Conservation (phyloP, 2,329 filamentous ascomycete genomes). For the Huntiella decipiens region DNA sequence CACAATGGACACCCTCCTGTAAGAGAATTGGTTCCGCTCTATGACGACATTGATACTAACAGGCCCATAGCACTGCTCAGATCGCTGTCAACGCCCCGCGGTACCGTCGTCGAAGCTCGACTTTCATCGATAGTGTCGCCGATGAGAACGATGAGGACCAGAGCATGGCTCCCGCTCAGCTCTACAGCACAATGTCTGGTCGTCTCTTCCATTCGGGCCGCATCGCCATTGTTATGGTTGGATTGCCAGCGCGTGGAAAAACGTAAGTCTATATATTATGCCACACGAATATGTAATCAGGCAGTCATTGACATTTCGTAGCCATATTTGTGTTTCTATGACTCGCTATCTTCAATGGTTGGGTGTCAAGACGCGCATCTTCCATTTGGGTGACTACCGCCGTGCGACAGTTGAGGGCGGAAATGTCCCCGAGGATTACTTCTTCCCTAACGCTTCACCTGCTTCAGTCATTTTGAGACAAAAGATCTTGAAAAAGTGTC, state of each 20-base stretch:
- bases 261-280: slow-evolving; percentile 33
- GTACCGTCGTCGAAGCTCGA: slow-evolving; percentile 83
- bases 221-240: slow-evolving; percentile 94
- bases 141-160: slow-evolving; percentile 59
- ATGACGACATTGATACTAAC: background rate
- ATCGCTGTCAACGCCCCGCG: slow-evolving; percentile 78
- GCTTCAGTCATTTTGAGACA: slow-evolving; percentile 84
- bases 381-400: slow-evolving; percentile 91
- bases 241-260: slow-evolving; percentile 84
- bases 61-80: slow-evolving; percentile 53
- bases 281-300: background rate
- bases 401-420: slow-evolving; percentile 70
- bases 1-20: slow-evolving; percentile 13
- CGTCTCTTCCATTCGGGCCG: slow-evolving; percentile 91
- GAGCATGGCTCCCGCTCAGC: slow-evolving; percentile 78
- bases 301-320: slow-evolving; percentile 18
- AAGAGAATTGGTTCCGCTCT: background rate
- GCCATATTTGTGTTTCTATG: slow-evolving; percentile 87
- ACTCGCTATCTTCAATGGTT: slow-evolving; percentile 92
- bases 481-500: slow-evolving; percentile 93
- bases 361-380: slow-evolving; percentile 93
- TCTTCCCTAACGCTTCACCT: slow-evolving; percentile 86
- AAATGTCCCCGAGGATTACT: slow-evolving; percentile 89
- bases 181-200: slow-evolving; percentile 96
- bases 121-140: slow-evolving; percentile 93